These are phyloP conservation scores for Phialocephala sp. DNA, from an alignment of 2,329 filamentous ascomycete species.

Conservation along the genomic window DNA sequence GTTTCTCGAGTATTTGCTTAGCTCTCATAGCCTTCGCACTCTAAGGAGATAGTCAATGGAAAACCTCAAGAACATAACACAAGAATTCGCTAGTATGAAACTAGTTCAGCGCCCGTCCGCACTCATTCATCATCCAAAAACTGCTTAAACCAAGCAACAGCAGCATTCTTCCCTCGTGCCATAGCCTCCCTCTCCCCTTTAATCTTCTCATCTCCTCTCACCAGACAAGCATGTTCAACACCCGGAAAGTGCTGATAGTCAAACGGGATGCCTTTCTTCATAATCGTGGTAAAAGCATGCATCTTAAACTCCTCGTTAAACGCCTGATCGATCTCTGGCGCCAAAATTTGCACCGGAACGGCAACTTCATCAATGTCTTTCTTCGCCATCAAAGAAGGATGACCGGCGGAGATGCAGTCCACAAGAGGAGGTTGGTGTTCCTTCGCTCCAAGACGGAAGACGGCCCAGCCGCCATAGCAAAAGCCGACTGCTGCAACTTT, in stretches of 20 bases:
- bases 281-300: slow-evolving; percentile 48
- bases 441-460: slow-evolving; percentile 29
- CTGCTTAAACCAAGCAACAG: slow-evolving; percentile 51
- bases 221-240: slow-evolving; percentile 52
- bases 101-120: neutral
- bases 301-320: slow-evolving; percentile 54
- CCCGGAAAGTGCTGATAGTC: slow-evolving; percentile 59
- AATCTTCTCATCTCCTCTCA: slow-evolving; percentile 49
- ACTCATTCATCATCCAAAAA: slow-evolving; percentile 16
- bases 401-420: slow-evolving; percentile 31
- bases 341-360: slow-evolving; percentile 58
- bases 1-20: too few relatives aligned
- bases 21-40: too few relatives aligned
- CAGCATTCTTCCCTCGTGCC: slow-evolving; percentile 54
- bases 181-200: slow-evolving; percentile 51
- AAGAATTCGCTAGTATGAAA: neutral
- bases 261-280: slow-evolving; percentile 47
- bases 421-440: slow-evolving; percentile 46
- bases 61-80: neutral
- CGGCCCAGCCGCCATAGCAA: slow-evolving; percentile 34
- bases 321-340: slow-evolving; percentile 53
- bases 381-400: slow-evolving; percentile 46
- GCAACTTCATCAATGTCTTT: slow-evolving; percentile 52
- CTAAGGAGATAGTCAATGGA: too few relatives aligned
- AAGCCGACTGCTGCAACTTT: slow-evolving; percentile 30